Evolutionary conservation across 148 eudicot genomes (phyloP), one percentile per base, ranked within the genome.

Genomic region (Heliosperma pusillum): DNA sequence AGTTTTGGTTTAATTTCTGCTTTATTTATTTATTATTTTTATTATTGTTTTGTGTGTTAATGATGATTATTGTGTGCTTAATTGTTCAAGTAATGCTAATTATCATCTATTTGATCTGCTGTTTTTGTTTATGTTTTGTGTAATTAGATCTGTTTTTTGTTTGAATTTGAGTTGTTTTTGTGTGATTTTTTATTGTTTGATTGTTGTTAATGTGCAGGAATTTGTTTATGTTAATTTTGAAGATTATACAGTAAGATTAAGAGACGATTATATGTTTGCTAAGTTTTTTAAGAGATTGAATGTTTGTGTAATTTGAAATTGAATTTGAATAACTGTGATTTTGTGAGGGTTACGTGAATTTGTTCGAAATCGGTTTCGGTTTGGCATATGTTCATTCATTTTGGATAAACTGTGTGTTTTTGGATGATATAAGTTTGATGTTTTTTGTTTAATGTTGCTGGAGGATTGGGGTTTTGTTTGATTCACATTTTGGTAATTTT

Each of bases 91-190:
- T 59, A 59, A 80, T 69, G 70, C 29, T 65, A 21, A 50, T 50
- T 50, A 7, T 45, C 42, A 19, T 58, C 2, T n/a, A 36, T 71
- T 72, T 76, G 76, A 80, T 80, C 79, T 76, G 79, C 19, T 64
- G 10, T 13, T 29, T 36, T 59, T 40, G 66, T 77, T 69, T 55
- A 24, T 36, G 42, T 30, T 69, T 33, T 67, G 44, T 33, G 25
- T 19, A 60, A 6, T 80, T 75, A 83, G 90, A 87, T 87, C 90
- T 87, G 78, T 44, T 85, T 77, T 79, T 69, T 66, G 47, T 76
- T 72, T 44, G 53, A 76, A 83, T 77, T 77, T 59, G 66, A 55
- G 22, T 74, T 16, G 59, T 75, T 69, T 50, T 20, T 74, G 59
- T 77, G 69, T 44, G 29, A 74, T 63, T 30, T 73, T 24, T 58